These are phyloP conservation scores for Coffea humblotiana DNA, from an alignment of 305 asterid genomes.

Conservation along the genomic window DNA sequence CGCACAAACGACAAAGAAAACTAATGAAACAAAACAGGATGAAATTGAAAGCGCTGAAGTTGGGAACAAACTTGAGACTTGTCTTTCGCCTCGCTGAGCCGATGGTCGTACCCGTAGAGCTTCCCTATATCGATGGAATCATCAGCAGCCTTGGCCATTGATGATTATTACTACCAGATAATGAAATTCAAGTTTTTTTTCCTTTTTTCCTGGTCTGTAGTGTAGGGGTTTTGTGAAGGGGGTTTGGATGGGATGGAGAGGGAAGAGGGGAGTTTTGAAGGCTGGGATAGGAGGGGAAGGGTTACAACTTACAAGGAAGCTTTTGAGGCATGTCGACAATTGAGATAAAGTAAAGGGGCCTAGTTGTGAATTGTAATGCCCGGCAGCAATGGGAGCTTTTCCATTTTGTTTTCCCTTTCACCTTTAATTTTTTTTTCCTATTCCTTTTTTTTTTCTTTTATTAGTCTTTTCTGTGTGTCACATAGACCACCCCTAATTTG, in stretches of 20 bases:
- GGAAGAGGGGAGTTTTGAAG: not conserved
- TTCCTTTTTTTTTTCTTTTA: not conserved
- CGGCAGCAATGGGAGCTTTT: not conserved
- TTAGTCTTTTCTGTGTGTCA: not conserved
- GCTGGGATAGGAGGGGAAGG: not conserved
- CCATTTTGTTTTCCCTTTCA: not conserved
- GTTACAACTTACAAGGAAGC: not conserved
- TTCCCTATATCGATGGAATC: conserved; percentile 74
- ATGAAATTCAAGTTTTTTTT: not conserved
- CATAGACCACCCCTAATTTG: no score
- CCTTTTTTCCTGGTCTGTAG: conserved; percentile 31
- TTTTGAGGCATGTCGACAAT: not conserved
- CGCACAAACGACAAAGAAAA: not conserved
- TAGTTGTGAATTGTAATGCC: not conserved
- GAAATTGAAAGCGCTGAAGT: conserved; percentile 7
- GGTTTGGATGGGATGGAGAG: not conserved
- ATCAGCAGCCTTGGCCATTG: conserved; percentile 56
- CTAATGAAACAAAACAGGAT: not conserved
- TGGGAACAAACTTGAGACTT: conserved; percentile 61
- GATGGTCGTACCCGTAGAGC: conserved; percentile 80
- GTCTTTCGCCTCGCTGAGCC: conserved; percentile 75
- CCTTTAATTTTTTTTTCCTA: no score
- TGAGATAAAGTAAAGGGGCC: not conserved
- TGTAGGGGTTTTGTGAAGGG: conserved; percentile 17
- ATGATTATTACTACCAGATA: not conserved